Evolutionary conservation across 768 basidiomycete species (phyloP).

Genomic region (Suillus clintonianus): DNA sequence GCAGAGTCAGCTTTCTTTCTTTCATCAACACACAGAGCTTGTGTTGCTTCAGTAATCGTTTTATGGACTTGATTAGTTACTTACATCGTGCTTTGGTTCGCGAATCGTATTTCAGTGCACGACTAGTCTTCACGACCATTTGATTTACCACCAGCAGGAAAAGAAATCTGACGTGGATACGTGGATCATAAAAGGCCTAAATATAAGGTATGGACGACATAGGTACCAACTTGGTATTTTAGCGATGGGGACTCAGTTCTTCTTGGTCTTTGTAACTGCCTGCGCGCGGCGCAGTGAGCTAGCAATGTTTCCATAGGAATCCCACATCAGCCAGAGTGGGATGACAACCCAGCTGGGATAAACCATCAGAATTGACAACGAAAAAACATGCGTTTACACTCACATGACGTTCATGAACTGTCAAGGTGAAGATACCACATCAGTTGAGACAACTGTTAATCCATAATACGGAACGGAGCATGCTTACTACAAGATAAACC

Average conservation of each 20-base stretch:
- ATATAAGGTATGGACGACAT: background rate
- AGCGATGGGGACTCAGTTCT: slow-evolving; percentile 18
- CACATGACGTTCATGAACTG: slow-evolving; percentile 85
- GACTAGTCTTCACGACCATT: background rate
- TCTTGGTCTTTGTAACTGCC: slow-evolving; percentile 36
- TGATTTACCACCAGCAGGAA: background rate
- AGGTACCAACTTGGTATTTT: background rate
- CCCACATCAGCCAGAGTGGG: slow-evolving; percentile 74
- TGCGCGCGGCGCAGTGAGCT: slow-evolving; percentile 51
- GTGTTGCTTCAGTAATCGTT: slow-evolving; percentile 9
- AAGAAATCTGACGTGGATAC: background rate
- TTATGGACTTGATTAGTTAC: slow-evolving; percentile 15
- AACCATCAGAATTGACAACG: slow-evolving; percentile 1
- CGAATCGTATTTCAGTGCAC: background rate
- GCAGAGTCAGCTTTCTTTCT: slow-evolving; percentile 6
- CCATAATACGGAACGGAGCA: slow-evolving; percentile 27
- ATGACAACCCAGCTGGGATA: slow-evolving; percentile 72
- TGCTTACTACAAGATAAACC: slow-evolving; percentile 72
- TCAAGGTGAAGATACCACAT: background rate
- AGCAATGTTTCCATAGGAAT: slow-evolving; percentile 75
- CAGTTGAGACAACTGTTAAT: background rate
- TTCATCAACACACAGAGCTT: slow-evolving; percentile 8
- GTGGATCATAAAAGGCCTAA: background rate
- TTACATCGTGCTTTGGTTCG: background rate
- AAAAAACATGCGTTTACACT: slow-evolving; percentile 23